Evolutionary conservation across 2,329 filamentous ascomycete species (phyloP).

Genomic region (Colletotrichum magnum): DNA sequence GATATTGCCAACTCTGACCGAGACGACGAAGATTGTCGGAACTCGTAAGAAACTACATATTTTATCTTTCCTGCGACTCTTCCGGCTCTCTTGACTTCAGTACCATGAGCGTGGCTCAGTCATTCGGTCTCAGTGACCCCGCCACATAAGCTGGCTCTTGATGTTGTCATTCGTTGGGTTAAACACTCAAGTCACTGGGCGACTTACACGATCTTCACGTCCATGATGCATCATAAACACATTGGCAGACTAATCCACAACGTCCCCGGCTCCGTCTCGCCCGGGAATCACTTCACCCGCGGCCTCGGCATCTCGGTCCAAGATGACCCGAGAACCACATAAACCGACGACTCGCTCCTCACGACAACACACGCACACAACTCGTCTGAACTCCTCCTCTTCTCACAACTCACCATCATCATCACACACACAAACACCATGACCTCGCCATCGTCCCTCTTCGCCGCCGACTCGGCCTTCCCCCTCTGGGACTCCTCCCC

Average conservation of each 20-base stretch:
- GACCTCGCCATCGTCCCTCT: neutral
- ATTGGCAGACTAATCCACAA: neutral
- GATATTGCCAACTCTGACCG: too few species aligned
- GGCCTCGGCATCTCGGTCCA: constrained; percentile 12
- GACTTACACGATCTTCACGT: too few species aligned
- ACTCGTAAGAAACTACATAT: too few species aligned
- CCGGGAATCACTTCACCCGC: neutral
- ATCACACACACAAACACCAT: neutral
- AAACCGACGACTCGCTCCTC: neutral
- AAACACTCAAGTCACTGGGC: too few species aligned
- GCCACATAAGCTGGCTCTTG: too few species aligned
- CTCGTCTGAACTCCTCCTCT: neutral
- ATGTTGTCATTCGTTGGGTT: too few species aligned
- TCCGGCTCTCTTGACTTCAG: too few species aligned
- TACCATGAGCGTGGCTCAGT: too few species aligned
- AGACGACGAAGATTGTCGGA: too few species aligned
- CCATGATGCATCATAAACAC: too few species aligned
- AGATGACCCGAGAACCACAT: constrained; percentile 6
- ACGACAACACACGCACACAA: neutral
- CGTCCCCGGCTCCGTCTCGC: neutral
- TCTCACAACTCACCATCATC: neutral
- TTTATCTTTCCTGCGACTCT: too few species aligned
- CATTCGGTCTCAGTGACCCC: too few species aligned
- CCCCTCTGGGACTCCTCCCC: constrained; percentile 40
- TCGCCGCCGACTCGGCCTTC: constrained; percentile 40